Percentiles rank a stretch among this genome's conserved stretches.
phyloP scores from a whole-genome alignment of 768 basidiomycete genomes.

The Boletellus ananas region DNA sequence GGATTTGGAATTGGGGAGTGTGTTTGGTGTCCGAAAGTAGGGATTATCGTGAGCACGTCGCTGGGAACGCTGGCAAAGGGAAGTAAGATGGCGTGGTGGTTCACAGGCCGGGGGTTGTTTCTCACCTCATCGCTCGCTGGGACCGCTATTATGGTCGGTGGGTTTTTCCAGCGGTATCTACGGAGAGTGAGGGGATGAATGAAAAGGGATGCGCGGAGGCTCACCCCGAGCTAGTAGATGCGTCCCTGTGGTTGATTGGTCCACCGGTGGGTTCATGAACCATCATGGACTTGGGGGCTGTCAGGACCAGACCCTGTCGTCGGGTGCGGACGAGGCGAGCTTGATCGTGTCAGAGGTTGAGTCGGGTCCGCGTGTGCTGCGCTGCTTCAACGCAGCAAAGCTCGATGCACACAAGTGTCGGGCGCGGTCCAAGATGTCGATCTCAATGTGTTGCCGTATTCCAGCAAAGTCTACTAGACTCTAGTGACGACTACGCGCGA shows the following conservation, averaged over 20 bases:
- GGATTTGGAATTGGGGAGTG: neutral
- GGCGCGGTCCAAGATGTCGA: neutral
- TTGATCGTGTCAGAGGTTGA: slow-evolving; percentile 12
- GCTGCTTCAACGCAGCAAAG: neutral
- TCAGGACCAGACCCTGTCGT: slow-evolving; percentile 9
- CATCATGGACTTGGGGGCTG: slow-evolving; percentile 9
- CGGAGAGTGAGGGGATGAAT: slow-evolving; percentile 6
- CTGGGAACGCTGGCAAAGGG: slow-evolving; percentile 6
- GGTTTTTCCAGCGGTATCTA: slow-evolving; percentile 14
- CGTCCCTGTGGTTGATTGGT: slow-evolving; percentile 29
- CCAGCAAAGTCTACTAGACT: neutral
- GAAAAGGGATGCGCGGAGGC: slow-evolving; percentile 6
- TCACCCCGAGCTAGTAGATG: slow-evolving; percentile 21
- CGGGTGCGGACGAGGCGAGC: slow-evolving; percentile 4
- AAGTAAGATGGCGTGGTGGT: slow-evolving; percentile 3
- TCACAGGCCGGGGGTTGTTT: neutral
- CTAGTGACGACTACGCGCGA: neutral
- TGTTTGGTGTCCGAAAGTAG: neutral
- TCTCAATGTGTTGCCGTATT: neutral
- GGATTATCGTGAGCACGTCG: slow-evolving; percentile 16
- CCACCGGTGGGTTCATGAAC: slow-evolving; percentile 8
- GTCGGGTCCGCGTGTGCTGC: slow-evolving; percentile 3
- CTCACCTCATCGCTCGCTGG: slow-evolving; percentile 18
- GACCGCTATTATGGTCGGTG: slow-evolving; percentile 20
- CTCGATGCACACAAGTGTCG: neutral